A percentile compares a stretch with the other conserved stretches of the same genome.
Conservation (phyloP, 192 early-diverging fungal species). For the Backusella parvicylindrica region DNA sequence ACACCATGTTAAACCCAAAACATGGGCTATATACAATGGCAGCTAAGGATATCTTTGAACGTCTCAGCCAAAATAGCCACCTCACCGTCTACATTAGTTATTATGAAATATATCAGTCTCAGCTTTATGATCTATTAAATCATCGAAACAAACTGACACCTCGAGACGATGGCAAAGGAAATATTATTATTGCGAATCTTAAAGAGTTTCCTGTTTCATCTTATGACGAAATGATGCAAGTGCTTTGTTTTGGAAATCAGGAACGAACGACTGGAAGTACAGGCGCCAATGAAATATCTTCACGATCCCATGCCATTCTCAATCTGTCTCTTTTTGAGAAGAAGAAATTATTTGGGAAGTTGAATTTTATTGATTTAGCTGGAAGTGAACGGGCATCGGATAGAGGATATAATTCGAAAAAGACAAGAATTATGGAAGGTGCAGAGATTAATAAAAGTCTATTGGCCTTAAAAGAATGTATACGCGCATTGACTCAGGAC, state of each 20-base stretch:
- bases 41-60: constrained; percentile 83
- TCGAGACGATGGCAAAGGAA: constrained; percentile 92
- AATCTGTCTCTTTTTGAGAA: constrained; percentile 72
- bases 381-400: constrained; percentile 98
- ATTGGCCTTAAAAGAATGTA: constrained; percentile 95
- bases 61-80: constrained; percentile 65
- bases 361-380: constrained; percentile 96
- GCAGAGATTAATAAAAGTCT: constrained; percentile 98
- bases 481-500: constrained; percentile 89
- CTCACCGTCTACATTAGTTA: constrained; percentile 83
- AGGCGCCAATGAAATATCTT: constrained; percentile 91
- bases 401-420: constrained; percentile 64
- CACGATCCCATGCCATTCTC: constrained; percentile 94
- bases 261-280: constrained; percentile 91
- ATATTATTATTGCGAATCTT: constrained; percentile 85
- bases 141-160: constrained; percentile 85
- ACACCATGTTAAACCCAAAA: constrained; percentile 90
- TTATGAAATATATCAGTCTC: constrained; percentile 97
- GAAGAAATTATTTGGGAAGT: constrained; percentile 65
- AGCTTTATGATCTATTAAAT: constrained; percentile 92
- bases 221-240: constrained; percentile 80
- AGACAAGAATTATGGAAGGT: constrained; percentile 88
- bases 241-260: constrained; percentile 88
- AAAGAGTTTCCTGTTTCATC: constrained; percentile 80
- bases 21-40: constrained; percentile 93